Evolutionary conservation across 257 asterid genomes (phyloP), one percentile per base, ranked within the genome.

Genomic region (Nyctanthes arbortristis): DNA sequence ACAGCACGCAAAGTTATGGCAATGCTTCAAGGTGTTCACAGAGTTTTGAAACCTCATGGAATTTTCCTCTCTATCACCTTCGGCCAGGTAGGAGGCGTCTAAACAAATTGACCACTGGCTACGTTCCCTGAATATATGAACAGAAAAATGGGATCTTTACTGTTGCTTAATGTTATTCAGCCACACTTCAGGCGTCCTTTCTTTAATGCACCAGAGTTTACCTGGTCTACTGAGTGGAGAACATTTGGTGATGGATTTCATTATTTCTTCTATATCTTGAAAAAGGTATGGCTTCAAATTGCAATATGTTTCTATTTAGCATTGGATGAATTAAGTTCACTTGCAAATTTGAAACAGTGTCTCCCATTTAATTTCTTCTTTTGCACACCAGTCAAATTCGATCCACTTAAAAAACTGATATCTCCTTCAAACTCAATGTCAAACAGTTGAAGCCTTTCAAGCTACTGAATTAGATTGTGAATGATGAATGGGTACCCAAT

Each of bases 171-270:
- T 6, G 40, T 66, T 68, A 61, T 61, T 25, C 91, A 93, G 97
- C 97, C 97, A 1, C 97, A 89, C 74, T 91, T 93, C 80, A 84
- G 99, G 84, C 93, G 91, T 16, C 92, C 77, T 7, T 85, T 93
- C 74, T 89, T 91, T 79, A 75, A 67, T 76, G 83, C 91, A 67
- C 87, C 85, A 4, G 67, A 80, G 61, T 93, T 93, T 78, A 82
- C 91, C 18, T 93, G 99, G 99, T 89, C 97, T 22, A 75, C 84
- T 27, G 95, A 91, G 70, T 91, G 95, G 90, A 82, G 70, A 63
- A 91, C 99, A 63, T 91, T 93, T 69, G 99, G 97, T 6, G 96
- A 89, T 73, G 89, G 89, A 61, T 93, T 93, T 80, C 99, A 93
- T 79, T 93, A 93, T 82, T 91, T 91, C 80, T 60, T 91, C 91